Evolutionary conservation across 192 early-diverging fungal species (phyloP).

Genomic region (Piromyces sp.): DNA sequence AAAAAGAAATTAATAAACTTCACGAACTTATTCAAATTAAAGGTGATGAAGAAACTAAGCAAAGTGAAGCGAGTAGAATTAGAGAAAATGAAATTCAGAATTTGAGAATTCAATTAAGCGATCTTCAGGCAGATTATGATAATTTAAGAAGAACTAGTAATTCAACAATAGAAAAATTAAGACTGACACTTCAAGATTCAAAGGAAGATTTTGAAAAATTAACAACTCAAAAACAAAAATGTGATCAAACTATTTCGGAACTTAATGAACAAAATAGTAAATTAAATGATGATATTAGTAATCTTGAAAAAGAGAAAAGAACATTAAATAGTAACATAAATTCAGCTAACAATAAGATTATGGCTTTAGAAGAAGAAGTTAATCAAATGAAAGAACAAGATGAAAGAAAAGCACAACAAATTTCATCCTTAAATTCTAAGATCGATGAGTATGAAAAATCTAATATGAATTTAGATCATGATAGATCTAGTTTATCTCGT

Average conservation of each 20-base stretch:
- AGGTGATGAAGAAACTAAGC: slow-evolving; percentile 30
- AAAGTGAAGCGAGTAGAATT: slow-evolving; percentile 23
- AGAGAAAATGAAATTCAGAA: slow-evolving; percentile 32
- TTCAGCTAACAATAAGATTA: neutral
- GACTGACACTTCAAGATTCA: slow-evolving; percentile 20
- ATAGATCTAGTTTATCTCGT: slow-evolving; percentile 24
- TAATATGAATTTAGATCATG: slow-evolving; percentile 28
- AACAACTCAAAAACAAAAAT: slow-evolving; percentile 19
- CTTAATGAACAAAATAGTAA: neutral
- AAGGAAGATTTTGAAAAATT: slow-evolving; percentile 17
- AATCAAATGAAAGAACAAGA: neutral
- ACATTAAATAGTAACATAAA: neutral
- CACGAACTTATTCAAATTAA: slow-evolving; percentile 26
- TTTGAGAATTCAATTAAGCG: slow-evolving; percentile 17
- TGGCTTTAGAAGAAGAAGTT: neutral
- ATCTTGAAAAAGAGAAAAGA: neutral
- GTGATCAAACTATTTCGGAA: neutral
- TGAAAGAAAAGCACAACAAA: neutral
- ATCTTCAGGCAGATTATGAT: slow-evolving; percentile 23
- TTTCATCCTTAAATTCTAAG: neutral
- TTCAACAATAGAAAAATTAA: slow-evolving; percentile 18
- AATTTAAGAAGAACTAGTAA: slow-evolving; percentile 18
- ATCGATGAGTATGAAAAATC: neutral
- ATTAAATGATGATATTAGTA: neutral
- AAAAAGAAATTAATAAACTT: slow-evolving; percentile 29